phyloP scores from a whole-genome alignment of 169 alveolate genomes.

The Amoebophrya sp. region DNA sequence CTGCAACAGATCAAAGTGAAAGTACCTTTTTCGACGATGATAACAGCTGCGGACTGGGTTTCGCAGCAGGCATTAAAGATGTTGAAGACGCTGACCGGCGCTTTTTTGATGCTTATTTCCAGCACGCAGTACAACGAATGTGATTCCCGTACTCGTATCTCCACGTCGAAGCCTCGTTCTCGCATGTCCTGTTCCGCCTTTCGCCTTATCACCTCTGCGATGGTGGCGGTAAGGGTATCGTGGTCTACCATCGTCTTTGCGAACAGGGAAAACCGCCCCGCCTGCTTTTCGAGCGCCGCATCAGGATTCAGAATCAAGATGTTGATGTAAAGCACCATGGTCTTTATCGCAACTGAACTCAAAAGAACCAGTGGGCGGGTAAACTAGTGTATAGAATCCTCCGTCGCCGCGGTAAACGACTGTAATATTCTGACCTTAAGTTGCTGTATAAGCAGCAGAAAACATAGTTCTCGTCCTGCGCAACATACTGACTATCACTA shows the following conservation, averaged over 20 bases:
- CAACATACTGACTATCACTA: no score
- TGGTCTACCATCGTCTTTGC: conserved; percentile 2
- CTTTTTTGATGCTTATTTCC: background rate
- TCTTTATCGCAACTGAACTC: no score
- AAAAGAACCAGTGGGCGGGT: no score
- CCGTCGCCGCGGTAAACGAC: no score
- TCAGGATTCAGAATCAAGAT: background rate
- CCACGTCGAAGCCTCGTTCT: background rate
- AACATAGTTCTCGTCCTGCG: no score
- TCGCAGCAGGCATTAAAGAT: background rate
- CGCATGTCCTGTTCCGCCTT: background rate
- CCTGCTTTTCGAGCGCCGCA: background rate
- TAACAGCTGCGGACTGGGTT: background rate
- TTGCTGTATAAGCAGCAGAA: no score
- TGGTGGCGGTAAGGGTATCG: background rate
- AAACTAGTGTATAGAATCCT: no score
- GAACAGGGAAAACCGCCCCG: background rate
- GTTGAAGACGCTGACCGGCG: background rate
- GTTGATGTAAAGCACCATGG: background rate
- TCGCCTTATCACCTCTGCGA: background rate
- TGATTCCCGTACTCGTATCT: background rate
- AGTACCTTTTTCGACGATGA: background rate
- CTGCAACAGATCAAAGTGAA: background rate
- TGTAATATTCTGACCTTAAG: no score
- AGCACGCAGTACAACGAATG: background rate